Conservation (phyloP, 2,329 filamentous ascomycete genomes). For the Xylogone sp. region DNA sequence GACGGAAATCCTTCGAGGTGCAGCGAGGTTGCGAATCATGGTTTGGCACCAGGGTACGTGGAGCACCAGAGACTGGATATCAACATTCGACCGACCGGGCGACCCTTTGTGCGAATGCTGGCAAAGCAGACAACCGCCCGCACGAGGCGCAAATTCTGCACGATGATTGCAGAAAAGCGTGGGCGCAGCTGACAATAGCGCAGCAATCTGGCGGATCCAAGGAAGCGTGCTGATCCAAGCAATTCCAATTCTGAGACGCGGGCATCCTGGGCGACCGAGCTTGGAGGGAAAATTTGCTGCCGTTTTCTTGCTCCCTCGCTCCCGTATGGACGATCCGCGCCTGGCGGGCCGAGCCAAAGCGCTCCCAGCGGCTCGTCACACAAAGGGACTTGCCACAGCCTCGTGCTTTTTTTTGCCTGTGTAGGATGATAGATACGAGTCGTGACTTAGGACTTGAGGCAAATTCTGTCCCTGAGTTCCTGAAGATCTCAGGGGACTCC, state of each 20-base stretch:
- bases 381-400: background rate
- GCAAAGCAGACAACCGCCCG: background rate
- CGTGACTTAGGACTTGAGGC: background rate
- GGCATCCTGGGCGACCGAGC: background rate
- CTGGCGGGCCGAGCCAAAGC: background rate
- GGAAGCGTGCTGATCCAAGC: background rate
- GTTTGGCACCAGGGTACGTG: background rate
- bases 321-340: background rate
- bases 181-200: background rate
- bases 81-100: background rate
- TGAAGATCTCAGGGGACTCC: background rate
- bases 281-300: background rate
- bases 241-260: background rate
- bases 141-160: background rate
- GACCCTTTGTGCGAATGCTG: background rate
- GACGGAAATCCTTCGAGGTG: background rate
- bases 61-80: background rate
- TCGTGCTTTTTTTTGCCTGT: too few species aligned
- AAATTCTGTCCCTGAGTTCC: background rate
- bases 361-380: too few species aligned
- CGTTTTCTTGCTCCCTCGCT: background rate
- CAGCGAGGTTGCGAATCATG: background rate
- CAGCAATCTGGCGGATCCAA: background rate
- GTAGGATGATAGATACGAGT: background rate
- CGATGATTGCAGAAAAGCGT: background rate